Evolutionary conservation across 306 rosid species (phyloP).

Genomic region (Corylus americana): DNA sequence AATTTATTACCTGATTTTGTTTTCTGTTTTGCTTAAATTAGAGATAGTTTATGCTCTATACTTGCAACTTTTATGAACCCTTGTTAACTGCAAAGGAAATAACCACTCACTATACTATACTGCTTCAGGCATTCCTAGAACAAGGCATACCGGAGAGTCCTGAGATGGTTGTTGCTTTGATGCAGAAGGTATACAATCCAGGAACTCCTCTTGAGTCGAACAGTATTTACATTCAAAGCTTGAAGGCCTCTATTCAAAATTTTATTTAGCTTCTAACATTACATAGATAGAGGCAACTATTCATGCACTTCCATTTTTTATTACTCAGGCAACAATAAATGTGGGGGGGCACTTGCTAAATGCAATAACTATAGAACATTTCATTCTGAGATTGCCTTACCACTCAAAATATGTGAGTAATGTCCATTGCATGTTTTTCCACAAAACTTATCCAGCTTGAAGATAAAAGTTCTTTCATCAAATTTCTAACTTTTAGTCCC

Average conservation of each 20-base stretch:
- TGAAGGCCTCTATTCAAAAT: not conserved
- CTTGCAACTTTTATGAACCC: not conserved
- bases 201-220: slow-evolving; percentile 8
- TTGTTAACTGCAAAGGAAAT: slow-evolving; percentile 17
- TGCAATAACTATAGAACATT: slow-evolving; percentile 88
- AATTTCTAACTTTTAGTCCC: slow-evolving; percentile 24
- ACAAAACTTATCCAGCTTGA: slow-evolving; percentile 16
- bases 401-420: slow-evolving; percentile 86
- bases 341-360: slow-evolving; percentile 78
- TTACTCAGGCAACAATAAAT: slow-evolving; percentile 70
- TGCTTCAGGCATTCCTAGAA: slow-evolving; percentile 72
- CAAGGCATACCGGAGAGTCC: slow-evolving; percentile 84
- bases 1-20: not conserved
- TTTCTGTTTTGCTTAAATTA: slow-evolving; percentile 7
- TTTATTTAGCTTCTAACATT: not conserved
- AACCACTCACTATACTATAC: slow-evolving; percentile 18
- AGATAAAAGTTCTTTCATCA: slow-evolving; percentile 19
- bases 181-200: slow-evolving; percentile 60
- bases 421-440: slow-evolving; percentile 28
- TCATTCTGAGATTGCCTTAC: slow-evolving; percentile 86
- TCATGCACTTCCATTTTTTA: slow-evolving; percentile 27
- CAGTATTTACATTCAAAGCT: not conserved
- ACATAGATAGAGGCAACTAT: slow-evolving; percentile 16
- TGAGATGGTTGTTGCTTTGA: slow-evolving; percentile 63
- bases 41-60: not conserved